A percentile compares a stretch with the other conserved stretches of the same genome.
Evolutionary conservation across 1,284 basidiomycete species (phyloP).

Genomic region (Tilletiaria anomala): DNA sequence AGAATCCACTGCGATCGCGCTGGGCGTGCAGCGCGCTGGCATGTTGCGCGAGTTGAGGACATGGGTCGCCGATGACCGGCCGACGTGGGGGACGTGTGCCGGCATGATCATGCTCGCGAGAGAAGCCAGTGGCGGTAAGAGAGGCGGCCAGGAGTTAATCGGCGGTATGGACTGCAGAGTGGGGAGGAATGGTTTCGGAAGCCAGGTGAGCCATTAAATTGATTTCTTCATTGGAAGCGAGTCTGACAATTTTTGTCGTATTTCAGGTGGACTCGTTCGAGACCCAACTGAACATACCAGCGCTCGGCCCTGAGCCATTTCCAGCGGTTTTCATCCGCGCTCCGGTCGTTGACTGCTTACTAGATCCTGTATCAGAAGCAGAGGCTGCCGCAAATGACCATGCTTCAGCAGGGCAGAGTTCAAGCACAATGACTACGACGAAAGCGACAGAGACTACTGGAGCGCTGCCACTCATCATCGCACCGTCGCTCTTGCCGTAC

Average conservation of each 20-base stretch:
- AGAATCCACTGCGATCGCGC: slow-evolving; percentile 84
- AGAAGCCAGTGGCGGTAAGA: slow-evolving; percentile 54
- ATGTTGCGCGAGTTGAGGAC: slow-evolving; percentile 63
- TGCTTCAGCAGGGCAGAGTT: not conserved
- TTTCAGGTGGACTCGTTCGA: slow-evolving; percentile 82
- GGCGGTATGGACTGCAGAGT: slow-evolving; percentile 68
- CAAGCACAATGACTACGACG: no score
- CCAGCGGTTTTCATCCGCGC: slow-evolving; percentile 89
- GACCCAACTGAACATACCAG: slow-evolving; percentile 54
- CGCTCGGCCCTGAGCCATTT: slow-evolving; percentile 55
- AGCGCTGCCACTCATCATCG: slow-evolving; percentile 12
- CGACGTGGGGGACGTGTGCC: slow-evolving; percentile 92
- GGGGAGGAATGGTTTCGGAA: slow-evolving; percentile 62
- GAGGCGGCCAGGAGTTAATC: slow-evolving; percentile 71
- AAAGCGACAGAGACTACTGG: no score
- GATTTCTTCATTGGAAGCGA: no score
- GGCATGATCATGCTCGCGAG: slow-evolving; percentile 72
- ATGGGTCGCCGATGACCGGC: slow-evolving; percentile 50
- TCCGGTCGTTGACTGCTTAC: slow-evolving; percentile 48
- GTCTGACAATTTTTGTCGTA: no score
- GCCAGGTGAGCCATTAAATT: slow-evolving; percentile 18
- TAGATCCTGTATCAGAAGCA: slow-evolving; percentile 4
- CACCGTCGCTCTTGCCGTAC: slow-evolving; percentile 10
- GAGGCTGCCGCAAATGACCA: no score
- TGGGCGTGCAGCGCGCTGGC: slow-evolving; percentile 63